Conservation (phyloP, 2,329 filamentous ascomycete species). For the Arachnomyces sp. region DNA sequence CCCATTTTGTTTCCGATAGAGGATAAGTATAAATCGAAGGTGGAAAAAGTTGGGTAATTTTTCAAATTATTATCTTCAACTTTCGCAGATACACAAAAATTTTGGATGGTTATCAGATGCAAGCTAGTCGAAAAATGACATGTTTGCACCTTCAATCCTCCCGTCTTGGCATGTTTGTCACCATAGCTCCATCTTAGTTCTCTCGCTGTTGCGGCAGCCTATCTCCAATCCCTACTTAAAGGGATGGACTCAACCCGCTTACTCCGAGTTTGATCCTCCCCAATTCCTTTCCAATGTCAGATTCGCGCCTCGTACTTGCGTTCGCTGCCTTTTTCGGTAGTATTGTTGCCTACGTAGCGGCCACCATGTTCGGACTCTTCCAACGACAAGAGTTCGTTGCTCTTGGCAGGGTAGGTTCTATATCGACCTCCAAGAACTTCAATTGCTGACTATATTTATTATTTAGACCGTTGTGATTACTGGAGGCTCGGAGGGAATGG, state of each 20-base stretch:
- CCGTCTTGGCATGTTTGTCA: background rate
- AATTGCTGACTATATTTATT: constrained; percentile 3
- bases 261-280: too few species aligned
- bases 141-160: background rate
- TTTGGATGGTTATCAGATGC: too few species aligned
- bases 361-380: constrained; percentile 34
- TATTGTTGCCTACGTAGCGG: constrained; percentile 25
- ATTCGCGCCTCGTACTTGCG: too few species aligned
- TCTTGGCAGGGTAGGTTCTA: constrained; percentile 62
- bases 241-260: background rate
- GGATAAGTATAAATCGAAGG: constrained; percentile 1
- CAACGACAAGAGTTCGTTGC: constrained; percentile 71
- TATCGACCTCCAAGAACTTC: constrained; percentile 6
- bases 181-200: background rate
- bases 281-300: too few species aligned
- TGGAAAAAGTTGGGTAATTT: constrained; percentile 6
- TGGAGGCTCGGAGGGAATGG: constrained; percentile 89
- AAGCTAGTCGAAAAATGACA: too few species aligned
- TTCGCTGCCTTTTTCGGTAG: constrained; percentile 10
- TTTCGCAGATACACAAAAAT: too few species aligned
- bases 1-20: constrained; percentile 35
- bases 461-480: constrained; percentile 77
- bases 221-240: background rate
- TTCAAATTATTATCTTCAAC: constrained; percentile 7
- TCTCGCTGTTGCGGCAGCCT: background rate